Evolutionary conservation across 352 stramenopile species (phyloP), one percentile per base, ranked within the genome.

Genomic region (Proteromonas lacertae): DNA sequence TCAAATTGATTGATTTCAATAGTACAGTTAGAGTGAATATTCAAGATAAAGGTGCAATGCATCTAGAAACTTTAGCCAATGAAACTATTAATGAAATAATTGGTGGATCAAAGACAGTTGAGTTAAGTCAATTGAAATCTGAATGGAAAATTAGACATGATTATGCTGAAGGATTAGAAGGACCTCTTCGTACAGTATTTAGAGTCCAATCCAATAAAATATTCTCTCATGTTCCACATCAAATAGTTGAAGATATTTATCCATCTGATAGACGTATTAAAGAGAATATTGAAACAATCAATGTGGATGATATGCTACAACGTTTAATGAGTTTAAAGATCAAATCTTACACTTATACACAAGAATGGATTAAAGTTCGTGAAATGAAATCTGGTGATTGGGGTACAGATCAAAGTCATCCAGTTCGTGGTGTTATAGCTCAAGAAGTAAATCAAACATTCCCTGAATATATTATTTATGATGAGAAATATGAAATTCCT

Each of bases 181-280:
- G n/a, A n/a, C n/a, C n/a, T n/a, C n/a, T n/a, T n/a, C n/a, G n/a
- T n/a, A n/a, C n/a, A n/a, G n/a, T n/a, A n/a, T n/a, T n/a, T n/a
- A n/a, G n/a, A n/a, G n/a, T n/a, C n/a, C n/a, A n/a, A n/a, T n/a
- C n/a, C 4, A 28, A 4, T 29, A 16, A 28, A 20, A 10, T 39
- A 4, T 8, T 19, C 2, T 45, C 43, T 16, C 56, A 19, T 26
- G 45, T 83, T 4, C 68, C 65, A 26, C 48, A 78, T 13, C 70
- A 84, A 53, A 67, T 84, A 7, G 77, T 68, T 22, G 53, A 66
- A n/a, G 43, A 87, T 13, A 64, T 62, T 6, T 84, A 80, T 45
- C 67, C 72, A 16, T 88, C 73, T 1, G 76, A 91, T 54, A 46
- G 52, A 4, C 53, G 76, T 37, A 87, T 91, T 41, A 90, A 90